Conservation (phyloP, 805 yeast genomes). For the Wickerhamomyces chaumierensis region DNA sequence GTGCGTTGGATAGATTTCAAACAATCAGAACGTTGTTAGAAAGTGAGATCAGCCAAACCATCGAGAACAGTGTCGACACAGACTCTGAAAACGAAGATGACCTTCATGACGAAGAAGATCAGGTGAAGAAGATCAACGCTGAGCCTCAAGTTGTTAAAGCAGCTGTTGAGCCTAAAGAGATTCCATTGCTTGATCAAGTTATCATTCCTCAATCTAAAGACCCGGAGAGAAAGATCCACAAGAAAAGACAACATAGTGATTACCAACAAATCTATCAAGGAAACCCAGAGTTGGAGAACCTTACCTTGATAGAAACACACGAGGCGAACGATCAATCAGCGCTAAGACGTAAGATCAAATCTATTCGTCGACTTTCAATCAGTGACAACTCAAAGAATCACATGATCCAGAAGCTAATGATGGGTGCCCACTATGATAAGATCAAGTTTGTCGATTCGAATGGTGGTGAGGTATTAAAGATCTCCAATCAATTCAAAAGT, state of each 20-base stretch:
- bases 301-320: slow-evolving; percentile 9
- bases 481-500: slow-evolving; percentile 8
- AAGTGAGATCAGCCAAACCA: slow-evolving; percentile 19
- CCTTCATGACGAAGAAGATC: too few species aligned
- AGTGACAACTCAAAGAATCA: slow-evolving; percentile 16
- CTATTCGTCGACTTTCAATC: slow-evolving; percentile 13
- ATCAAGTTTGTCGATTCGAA: slow-evolving; percentile 22
- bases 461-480: slow-evolving; percentile 17
- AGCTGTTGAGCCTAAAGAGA: slow-evolving; percentile 34
- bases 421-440: slow-evolving; percentile 51
- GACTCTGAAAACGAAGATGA: slow-evolving; percentile 31
- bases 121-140: slow-evolving; percentile 19
- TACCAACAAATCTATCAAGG: not conserved
- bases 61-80: slow-evolving; percentile 19
- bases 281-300: slow-evolving; percentile 8
- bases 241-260: slow-evolving; percentile 3
- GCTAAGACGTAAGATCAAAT: slow-evolving; percentile 39
- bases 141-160: slow-evolving; percentile 47
- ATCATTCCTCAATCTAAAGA: slow-evolving; percentile 35
- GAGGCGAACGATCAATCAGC: slow-evolving; percentile 18
- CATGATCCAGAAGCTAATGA: slow-evolving; percentile 54
- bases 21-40: slow-evolving; percentile 21
- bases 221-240: slow-evolving; percentile 8
- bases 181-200: slow-evolving; percentile 40
- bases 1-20: slow-evolving; percentile 43